Percentiles rank a stretch among this genome's conserved stretches.
Evolutionary conservation across 2,329 filamentous ascomycete genomes (phyloP).

Genomic region (Rutstroemia sp.): DNA sequence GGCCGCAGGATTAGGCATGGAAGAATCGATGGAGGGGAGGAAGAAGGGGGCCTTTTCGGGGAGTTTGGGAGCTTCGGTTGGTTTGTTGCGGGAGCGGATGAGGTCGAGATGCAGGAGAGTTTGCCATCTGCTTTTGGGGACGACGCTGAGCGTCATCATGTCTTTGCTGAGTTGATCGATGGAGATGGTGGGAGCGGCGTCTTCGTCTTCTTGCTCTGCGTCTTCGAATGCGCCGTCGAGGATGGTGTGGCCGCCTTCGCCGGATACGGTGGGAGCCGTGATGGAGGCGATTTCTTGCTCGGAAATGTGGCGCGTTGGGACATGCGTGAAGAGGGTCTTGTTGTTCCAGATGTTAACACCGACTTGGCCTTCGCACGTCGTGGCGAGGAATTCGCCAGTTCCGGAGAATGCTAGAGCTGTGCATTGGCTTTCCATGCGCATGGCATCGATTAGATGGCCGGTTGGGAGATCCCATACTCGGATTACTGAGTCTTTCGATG

Average conservation of each 20-base stretch:
- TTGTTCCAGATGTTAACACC: slow-evolving; percentile 98
- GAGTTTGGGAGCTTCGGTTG: slow-evolving; percentile 81
- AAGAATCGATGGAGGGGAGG: slow-evolving; percentile 57
- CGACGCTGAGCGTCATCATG: slow-evolving; percentile 80
- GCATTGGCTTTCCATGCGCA: slow-evolving; percentile 71
- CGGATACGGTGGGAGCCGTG: slow-evolving; percentile 66
- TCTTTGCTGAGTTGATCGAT: slow-evolving; percentile 74
- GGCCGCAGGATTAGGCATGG: slow-evolving; percentile 12
- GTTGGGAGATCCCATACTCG: slow-evolving; percentile 95
- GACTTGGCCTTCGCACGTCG: slow-evolving; percentile 71
- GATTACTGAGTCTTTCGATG: slow-evolving; percentile 71
- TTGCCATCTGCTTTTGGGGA: slow-evolving; percentile 90
- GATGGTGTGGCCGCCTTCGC: slow-evolving; percentile 69
- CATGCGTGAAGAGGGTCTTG: slow-evolving; percentile 80
- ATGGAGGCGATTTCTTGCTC: slow-evolving; percentile 64
- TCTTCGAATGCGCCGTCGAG: slow-evolving; percentile 69
- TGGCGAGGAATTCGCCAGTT: slow-evolving; percentile 91
- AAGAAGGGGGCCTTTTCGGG: slow-evolving; percentile 97
- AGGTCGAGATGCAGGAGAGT: slow-evolving; percentile 86
- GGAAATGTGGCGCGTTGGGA: slow-evolving; percentile 77
- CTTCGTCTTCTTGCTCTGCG: slow-evolving; percentile 41
- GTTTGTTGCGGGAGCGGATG: slow-evolving; percentile 88
- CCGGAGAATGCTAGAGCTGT: slow-evolving; percentile 80
- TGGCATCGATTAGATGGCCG: slow-evolving; percentile 88
- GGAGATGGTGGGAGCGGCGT: slow-evolving; percentile 45